These are phyloP conservation scores for Thuja plicata DNA, from an alignment of 83 land plant species.

Conservation along the genomic window DNA sequence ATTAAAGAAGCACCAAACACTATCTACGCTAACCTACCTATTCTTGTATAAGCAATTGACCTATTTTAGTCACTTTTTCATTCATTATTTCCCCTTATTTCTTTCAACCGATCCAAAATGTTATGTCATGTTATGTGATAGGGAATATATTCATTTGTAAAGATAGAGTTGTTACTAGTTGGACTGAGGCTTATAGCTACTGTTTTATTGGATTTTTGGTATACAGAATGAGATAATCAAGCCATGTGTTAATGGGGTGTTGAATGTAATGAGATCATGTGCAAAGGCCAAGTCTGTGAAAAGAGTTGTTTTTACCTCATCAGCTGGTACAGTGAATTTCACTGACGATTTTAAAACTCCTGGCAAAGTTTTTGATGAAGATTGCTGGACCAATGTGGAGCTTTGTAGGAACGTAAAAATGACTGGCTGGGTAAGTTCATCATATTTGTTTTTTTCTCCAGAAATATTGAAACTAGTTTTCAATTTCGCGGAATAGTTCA, in stretches of 20 bases:
- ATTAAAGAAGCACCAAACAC: neutral
- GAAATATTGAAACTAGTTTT: neutral
- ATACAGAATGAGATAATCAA: constrained; percentile 26
- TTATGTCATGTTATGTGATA: neutral
- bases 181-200: neutral
- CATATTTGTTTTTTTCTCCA: neutral
- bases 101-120: neutral
- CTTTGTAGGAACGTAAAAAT: constrained; percentile 20
- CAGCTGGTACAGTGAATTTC: constrained; percentile 18
- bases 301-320: constrained; percentile 40
- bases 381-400: constrained; percentile 30
- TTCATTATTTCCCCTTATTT: neutral
- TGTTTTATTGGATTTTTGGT: neutral
- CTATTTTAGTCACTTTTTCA: neutral
- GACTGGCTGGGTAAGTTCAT: constrained; percentile 31
- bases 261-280: constrained; percentile 30
- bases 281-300: constrained; percentile 31
- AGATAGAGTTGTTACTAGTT: neutral
- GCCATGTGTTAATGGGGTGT: constrained; percentile 24
- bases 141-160: neutral
- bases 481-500: neutral
- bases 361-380: constrained; percentile 21
- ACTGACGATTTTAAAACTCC: neutral
- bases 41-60: neutral
- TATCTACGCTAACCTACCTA: neutral